These are phyloP conservation scores for Botrytis fragariae DNA, from an alignment of 2,329 filamentous ascomycete species.

Conservation along the genomic window DNA sequence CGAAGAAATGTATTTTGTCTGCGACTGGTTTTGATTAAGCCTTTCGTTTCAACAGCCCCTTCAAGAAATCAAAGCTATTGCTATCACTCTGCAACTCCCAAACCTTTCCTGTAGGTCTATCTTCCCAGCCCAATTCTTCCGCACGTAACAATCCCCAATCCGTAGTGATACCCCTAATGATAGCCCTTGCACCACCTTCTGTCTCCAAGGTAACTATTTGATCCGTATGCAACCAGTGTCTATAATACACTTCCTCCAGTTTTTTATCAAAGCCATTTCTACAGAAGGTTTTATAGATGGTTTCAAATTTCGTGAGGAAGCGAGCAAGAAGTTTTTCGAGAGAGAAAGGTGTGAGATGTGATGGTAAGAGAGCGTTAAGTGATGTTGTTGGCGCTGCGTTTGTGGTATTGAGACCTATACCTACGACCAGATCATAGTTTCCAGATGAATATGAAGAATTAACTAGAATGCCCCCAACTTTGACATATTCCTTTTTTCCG, in stretches of 20 bases:
- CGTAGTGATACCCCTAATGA: slow-evolving; percentile 82
- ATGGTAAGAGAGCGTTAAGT: slow-evolving; percentile 67
- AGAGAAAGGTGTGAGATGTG: slow-evolving; percentile 55
- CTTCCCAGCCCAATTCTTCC: slow-evolving; percentile 75
- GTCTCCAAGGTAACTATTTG: slow-evolving; percentile 73
- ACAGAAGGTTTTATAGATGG: slow-evolving; percentile 72
- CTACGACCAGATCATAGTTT: slow-evolving; percentile 80
- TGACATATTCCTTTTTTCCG: slow-evolving; percentile 61
- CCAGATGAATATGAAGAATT: slow-evolving; percentile 78
- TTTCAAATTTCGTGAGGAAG: slow-evolving; percentile 75
- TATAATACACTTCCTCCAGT: slow-evolving; percentile 76
- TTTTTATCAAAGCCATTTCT: slow-evolving; percentile 68
- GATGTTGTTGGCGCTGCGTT: slow-evolving; percentile 86
- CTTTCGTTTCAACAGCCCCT: slow-evolving; percentile 80
- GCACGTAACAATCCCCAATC: slow-evolving; percentile 87
- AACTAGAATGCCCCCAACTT: slow-evolving; percentile 90
- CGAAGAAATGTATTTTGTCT: background rate
- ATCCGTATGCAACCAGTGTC: slow-evolving; percentile 79
- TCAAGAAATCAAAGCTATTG: slow-evolving; percentile 98
- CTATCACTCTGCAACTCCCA: slow-evolving; percentile 92
- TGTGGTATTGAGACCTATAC: slow-evolving; percentile 81
- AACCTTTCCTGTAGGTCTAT: slow-evolving; percentile 70
- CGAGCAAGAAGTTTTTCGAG: slow-evolving; percentile 79
- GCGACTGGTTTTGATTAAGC: slow-evolving; percentile 13
- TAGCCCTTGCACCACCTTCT: slow-evolving; percentile 70